Percentiles rank a stretch among this genome's conserved stretches.
These are phyloP conservation scores for Xenosphaeropsis pyriputrescens DNA, from an alignment of 2,329 filamentous ascomycete species.

Conservation along the genomic window DNA sequence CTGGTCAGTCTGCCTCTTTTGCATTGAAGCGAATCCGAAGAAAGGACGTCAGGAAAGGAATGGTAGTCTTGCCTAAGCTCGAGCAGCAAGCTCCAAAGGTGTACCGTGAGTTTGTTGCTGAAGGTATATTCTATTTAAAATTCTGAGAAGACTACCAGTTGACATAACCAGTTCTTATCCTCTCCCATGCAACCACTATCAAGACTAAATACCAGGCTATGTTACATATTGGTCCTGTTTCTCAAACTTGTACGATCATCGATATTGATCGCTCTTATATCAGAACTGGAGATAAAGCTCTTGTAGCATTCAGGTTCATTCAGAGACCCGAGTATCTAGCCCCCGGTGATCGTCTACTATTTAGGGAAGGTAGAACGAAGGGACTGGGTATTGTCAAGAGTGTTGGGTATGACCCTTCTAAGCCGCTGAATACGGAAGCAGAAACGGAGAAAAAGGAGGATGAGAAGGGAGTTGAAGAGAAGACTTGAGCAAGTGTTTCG, in stretches of 20 bases:
- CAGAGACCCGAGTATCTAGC: conserved; percentile 87
- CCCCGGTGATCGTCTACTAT: conserved; percentile 77
- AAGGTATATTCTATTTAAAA: conserved; percentile 31
- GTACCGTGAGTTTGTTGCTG: conserved; percentile 62
- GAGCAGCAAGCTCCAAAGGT: conserved; percentile 60
- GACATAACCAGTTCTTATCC: conserved; percentile 55
- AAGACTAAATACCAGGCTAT: conserved; percentile 96
- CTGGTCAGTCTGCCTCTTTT: conserved; percentile 86
- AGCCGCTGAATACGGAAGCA: conserved; percentile 27
- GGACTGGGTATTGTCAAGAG: conserved; percentile 88
- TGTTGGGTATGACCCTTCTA: conserved; percentile 64
- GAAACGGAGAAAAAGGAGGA: conserved; percentile 11
- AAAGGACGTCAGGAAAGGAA: conserved; percentile 92
- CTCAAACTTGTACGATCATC: conserved; percentile 92
- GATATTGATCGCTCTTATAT: conserved; percentile 96
- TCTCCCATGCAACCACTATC: conserved; percentile 94
- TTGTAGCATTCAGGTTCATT: conserved; percentile 87
- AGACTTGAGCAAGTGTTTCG: too few species aligned
- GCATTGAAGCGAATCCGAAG: conserved; percentile 75
- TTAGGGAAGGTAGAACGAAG: conserved; percentile 90
- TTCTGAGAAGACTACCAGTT: conserved; percentile 1
- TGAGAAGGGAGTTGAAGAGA: conserved; percentile 1
- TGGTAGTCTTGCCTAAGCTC: conserved; percentile 83
- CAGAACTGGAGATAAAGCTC: conserved; percentile 83
- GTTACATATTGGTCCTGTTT: conserved; percentile 89